Evolutionary conservation across 768 basidiomycete species (phyloP), one percentile per base, ranked within the genome.

Genomic region (Mycena haematopus): DNA sequence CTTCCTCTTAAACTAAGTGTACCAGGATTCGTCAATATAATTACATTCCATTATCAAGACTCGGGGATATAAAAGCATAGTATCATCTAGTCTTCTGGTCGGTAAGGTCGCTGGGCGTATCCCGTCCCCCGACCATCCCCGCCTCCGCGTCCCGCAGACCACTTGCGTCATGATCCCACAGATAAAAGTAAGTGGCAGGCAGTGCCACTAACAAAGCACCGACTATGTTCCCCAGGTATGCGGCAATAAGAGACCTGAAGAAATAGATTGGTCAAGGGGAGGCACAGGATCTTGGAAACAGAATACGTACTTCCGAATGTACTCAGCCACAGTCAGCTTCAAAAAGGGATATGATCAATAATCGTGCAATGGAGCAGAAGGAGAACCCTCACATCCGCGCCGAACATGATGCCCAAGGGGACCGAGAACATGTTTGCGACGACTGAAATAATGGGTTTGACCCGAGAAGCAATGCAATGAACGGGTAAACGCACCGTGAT

Each of bases 341-440:
- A 36, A 22, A 40, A 25, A 29, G 21, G 15, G 2, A 19, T 7
- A 24, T 59, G 29, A 17, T 29, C 17, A 45, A 22, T 11, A 22
- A 21, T 49, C 15, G 17, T 13, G 19, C 5, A 24, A 44, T 46
- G 56, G 15, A 14, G 19, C 11, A 19, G n/a, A n/a, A 1, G 5
- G 3, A 29, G 29, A 22, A 19, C 3, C 74, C 86, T 67, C 71
- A 89, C 89, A 53, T 84, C 74, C 27, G 88, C 86, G 24, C 86
- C 82, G 68, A 90, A 86, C 82, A 91, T 86, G 35, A 91, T 90
- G 10, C 88, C 81, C 38, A 91, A 72, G 0, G 88, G 88, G 9
- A 91, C 75, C 4, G 85, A 89, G 72, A 86, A 91, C 90, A 91
- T 91, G 70, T 91, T 91, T 21, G 90, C 90, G 27, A 89, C 76